Evolutionary conservation across 192 early-diverging fungal species (phyloP).

Genomic region (Mortierella hygrophila): DNA sequence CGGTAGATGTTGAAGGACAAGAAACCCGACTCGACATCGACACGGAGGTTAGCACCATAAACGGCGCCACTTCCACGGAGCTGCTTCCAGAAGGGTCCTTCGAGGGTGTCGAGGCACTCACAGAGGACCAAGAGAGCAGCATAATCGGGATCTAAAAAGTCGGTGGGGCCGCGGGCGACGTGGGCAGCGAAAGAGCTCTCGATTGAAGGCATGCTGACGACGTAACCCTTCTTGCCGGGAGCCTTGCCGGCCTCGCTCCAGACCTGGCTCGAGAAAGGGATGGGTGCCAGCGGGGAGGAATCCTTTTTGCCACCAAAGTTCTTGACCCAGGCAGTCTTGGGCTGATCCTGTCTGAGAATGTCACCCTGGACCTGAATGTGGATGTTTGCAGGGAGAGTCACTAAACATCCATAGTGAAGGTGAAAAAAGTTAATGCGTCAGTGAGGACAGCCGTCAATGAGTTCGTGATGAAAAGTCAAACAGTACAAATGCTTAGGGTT

Average conservation of each 20-base stretch:
- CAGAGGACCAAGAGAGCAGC: conserved; percentile 67
- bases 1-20: conserved; percentile 64
- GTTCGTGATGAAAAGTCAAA: background rate
- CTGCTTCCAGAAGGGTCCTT: conserved; percentile 73
- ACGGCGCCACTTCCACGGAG: conserved; percentile 72
- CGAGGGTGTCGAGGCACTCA: conserved; percentile 67
- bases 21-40: conserved; percentile 61
- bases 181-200: conserved; percentile 69
- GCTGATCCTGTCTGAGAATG: conserved; percentile 61
- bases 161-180: conserved; percentile 58
- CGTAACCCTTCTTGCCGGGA: conserved; percentile 58
- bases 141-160: conserved; percentile 65
- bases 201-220: conserved; percentile 68
- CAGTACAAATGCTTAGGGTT: background rate
- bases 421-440: background rate
- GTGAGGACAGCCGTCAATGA: background rate
- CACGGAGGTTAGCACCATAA: conserved; percentile 62
- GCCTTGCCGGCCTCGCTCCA: conserved; percentile 55
- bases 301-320: conserved; percentile 42
- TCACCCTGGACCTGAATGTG: conserved; percentile 68
- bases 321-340: conserved; percentile 58
- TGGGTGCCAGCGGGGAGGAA: conserved; percentile 30
- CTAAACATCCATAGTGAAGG: conserved; percentile 14
- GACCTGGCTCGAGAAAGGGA: conserved; percentile 57
- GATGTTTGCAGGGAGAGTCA: conserved; percentile 62